Evolutionary conservation across 2,329 filamentous ascomycete species (phyloP).

Genomic region (Xylariales sp.): DNA sequence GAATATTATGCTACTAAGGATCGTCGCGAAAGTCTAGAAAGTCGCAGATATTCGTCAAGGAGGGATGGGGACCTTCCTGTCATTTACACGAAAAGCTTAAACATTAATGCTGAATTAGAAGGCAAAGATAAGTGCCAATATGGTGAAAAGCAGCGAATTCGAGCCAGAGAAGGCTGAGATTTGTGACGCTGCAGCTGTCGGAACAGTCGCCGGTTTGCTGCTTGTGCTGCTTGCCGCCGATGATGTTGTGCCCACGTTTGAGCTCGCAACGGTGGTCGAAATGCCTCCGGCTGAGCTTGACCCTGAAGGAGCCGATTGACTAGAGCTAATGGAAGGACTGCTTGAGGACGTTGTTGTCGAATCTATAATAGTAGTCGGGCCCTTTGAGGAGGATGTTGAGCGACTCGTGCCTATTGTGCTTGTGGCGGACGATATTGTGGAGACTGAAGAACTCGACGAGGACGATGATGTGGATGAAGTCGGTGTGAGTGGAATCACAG

Average conservation of each 20-base stretch:
- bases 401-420: constrained; percentile 9
- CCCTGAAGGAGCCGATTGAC: no score
- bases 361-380: no score
- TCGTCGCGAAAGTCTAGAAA: constrained; percentile 11
- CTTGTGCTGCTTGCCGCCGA: not conserved
- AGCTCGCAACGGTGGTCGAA: constrained; percentile 7
- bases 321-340: not conserved
- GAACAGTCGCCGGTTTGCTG: constrained; percentile 10
- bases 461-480: constrained; percentile 13
- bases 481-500: not conserved
- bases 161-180: constrained; percentile 3
- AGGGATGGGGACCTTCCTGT: constrained; percentile 7
- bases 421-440: not conserved
- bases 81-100: constrained; percentile 8
- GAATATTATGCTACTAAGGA: constrained; percentile 9
- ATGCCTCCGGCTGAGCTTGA: no score
- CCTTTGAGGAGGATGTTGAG: constrained; percentile 4
- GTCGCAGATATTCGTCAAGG: constrained; percentile 5
- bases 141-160: constrained; percentile 16
- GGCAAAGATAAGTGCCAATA: constrained; percentile 21
- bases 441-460: no score
- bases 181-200: constrained; percentile 9
- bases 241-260: not conserved
- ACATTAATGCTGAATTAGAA: constrained; percentile 19
- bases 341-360: not conserved